phyloP scores from a whole-genome alignment of 306 rosid species.

The Rosa lucieae region DNA sequence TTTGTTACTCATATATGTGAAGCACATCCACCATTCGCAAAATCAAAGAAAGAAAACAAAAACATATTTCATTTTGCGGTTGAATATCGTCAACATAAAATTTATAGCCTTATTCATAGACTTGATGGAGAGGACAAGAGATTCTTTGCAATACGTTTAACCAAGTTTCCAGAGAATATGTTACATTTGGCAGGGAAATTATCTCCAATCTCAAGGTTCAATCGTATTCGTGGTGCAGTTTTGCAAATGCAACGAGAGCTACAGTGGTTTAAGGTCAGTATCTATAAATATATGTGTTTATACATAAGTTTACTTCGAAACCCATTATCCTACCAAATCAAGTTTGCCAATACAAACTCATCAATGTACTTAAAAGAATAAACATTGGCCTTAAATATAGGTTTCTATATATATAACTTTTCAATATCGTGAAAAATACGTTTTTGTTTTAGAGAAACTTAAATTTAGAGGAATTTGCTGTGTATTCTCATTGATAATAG shows the following conservation, averaged over 20 bases:
- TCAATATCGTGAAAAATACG: too few relatives aligned
- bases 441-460: too few relatives aligned
- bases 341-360: too few relatives aligned
- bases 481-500: too few relatives aligned
- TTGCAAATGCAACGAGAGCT: slow-evolving; percentile 18
- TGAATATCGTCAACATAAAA: background rate
- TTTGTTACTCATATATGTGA: background rate
- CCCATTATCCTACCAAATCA: too few relatives aligned
- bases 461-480: too few relatives aligned
- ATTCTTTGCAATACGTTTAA: fast-evolving
- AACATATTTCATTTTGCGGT: background rate
- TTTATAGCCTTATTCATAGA: slow-evolving; percentile 5
- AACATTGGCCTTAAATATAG: too few relatives aligned
- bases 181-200: slow-evolving; percentile 13
- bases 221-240: slow-evolving; percentile 16
- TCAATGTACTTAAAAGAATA: too few relatives aligned
- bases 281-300: background rate
- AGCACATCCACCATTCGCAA: background rate
- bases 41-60: fast-evolving
- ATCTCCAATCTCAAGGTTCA: background rate
- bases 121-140: background rate
- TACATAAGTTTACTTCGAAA: too few relatives aligned
- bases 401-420: too few relatives aligned
- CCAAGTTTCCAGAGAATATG: background rate
- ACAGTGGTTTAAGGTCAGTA: slow-evolving; percentile 20